Evolutionary conservation across 179 eudicot species (phyloP).

Genomic region (Beta macrorhiza): DNA sequence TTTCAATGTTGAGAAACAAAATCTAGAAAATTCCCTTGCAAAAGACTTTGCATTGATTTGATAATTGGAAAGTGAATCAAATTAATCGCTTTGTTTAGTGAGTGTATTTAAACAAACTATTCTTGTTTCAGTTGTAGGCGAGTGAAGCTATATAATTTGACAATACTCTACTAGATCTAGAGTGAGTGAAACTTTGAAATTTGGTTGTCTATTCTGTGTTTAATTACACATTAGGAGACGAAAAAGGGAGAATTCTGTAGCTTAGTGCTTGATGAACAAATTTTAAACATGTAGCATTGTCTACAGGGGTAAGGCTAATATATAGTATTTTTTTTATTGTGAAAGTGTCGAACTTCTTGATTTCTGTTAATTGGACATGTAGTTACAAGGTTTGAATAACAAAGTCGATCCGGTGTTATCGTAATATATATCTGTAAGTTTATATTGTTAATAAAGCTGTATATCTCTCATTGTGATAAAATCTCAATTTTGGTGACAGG

Average conservation of each 20-base stretch:
- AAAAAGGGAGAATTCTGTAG: no score
- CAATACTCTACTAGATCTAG: neutral
- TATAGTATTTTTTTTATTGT: neutral
- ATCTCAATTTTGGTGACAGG: conserved; percentile 38
- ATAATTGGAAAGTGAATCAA: neutral
- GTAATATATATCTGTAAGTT: neutral
- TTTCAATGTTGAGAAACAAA: neutral
- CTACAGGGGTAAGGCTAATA: neutral
- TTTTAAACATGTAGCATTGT: neutral
- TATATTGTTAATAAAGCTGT: neutral
- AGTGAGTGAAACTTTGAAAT: neutral
- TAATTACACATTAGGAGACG: no score
- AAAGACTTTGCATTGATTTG: neutral
- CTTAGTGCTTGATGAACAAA: neutral
- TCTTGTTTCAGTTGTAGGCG: neutral
- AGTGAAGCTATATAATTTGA: neutral
- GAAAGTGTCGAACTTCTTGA: neutral
- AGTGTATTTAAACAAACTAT: neutral
- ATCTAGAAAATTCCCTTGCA: neutral
- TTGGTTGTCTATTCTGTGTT: no score
- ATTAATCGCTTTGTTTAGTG: neutral
- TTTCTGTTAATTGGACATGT: neutral
- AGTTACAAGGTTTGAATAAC: neutral
- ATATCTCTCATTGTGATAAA: neutral
- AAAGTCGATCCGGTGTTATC: neutral